phyloP scores from a whole-genome alignment of 2,329 filamentous ascomycete species.

The Ascomycota sp. region DNA sequence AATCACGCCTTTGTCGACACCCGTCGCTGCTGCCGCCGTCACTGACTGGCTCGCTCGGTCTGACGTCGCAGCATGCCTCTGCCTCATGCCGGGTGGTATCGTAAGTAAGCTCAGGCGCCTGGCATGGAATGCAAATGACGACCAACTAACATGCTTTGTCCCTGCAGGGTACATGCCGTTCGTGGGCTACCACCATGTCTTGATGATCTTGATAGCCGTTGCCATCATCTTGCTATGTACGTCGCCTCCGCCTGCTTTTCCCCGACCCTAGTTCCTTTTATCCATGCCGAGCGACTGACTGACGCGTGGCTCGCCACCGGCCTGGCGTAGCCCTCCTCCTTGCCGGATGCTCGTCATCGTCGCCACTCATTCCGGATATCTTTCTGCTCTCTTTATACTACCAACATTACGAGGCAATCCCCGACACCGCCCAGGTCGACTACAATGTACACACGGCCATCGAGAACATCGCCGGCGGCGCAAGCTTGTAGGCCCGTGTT shows the following conservation, averaged over 20 bases:
- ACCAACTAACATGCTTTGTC: not conserved
- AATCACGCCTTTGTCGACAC: not conserved
- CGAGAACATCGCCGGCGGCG: constrained; percentile 70
- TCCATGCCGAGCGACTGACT: not conserved
- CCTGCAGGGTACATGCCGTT: constrained; percentile 42
- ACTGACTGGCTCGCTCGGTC: constrained; percentile 6
- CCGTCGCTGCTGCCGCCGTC: not conserved
- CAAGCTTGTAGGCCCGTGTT: constrained; percentile 72
- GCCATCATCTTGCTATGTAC: constrained; percentile 71
- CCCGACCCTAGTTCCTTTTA: not conserved
- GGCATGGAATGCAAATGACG: not conserved
- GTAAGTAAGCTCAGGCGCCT: constrained; percentile 14
- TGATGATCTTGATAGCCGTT: constrained; percentile 92
- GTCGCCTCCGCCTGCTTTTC: constrained; percentile 31
- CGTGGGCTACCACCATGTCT: constrained; percentile 60
- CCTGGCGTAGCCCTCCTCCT: constrained; percentile 43
- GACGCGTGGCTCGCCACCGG: not conserved
- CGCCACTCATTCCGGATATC: constrained; percentile 82
- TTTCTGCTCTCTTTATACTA: constrained; percentile 99
- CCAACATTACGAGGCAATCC: constrained; percentile 61
- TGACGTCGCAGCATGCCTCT: constrained; percentile 10
- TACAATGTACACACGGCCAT: constrained; percentile 75
- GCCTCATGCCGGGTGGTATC: constrained; percentile 28
- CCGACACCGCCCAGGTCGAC: constrained; percentile 74
- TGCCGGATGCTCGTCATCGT: constrained; percentile 91